These are phyloP conservation scores for Coleophoma crateriformis DNA, from an alignment of 2,329 filamentous ascomycete species.

Conservation along the genomic window DNA sequence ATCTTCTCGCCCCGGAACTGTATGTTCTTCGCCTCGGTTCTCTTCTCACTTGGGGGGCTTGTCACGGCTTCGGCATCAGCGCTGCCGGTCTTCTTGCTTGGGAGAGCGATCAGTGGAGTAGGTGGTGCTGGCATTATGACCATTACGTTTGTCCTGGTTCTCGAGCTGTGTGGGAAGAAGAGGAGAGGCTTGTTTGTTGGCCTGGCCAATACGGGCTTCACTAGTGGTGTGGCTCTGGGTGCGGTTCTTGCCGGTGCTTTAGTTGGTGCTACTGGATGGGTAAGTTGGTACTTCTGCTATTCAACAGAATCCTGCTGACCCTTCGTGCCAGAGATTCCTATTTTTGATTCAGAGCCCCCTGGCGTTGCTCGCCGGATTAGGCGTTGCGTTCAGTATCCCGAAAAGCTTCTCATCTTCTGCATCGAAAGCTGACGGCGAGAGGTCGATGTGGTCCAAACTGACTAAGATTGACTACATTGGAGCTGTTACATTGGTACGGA, in stretches of 20 bases:
- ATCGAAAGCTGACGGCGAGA: constrained; percentile 27
- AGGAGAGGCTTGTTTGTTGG: constrained; percentile 70
- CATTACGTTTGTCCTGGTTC: constrained; percentile 66
- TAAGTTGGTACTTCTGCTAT: constrained; percentile 30
- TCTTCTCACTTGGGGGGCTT: constrained; percentile 56
- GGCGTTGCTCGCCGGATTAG: constrained; percentile 52
- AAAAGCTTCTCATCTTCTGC: constrained; percentile 25
- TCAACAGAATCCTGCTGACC: constrained; percentile 4
- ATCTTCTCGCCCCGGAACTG: constrained; percentile 67
- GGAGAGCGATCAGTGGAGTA: constrained; percentile 61
- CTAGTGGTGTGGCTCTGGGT: constrained; percentile 64
- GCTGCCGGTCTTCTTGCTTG: constrained; percentile 60
- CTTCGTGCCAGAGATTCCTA: constrained; percentile 52
- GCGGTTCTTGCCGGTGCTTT: constrained; percentile 65
- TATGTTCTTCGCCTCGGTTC: constrained; percentile 53
- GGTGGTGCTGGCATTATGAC: constrained; percentile 70
- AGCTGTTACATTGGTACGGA: constrained; percentile 53
- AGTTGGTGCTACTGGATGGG: constrained; percentile 63
- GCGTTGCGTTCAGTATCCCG: constrained; percentile 63
- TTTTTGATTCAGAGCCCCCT: constrained; percentile 70
- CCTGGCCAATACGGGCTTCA: constrained; percentile 67
- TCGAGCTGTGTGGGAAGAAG: constrained; percentile 66
- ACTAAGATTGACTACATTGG: constrained; percentile 70
- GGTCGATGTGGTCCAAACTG: constrained; percentile 47
- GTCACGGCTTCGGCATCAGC: constrained; percentile 56